Evolutionary conservation across 164 flowering plant species (phyloP).

Genomic region (Aristolochia fimbriata): DNA sequence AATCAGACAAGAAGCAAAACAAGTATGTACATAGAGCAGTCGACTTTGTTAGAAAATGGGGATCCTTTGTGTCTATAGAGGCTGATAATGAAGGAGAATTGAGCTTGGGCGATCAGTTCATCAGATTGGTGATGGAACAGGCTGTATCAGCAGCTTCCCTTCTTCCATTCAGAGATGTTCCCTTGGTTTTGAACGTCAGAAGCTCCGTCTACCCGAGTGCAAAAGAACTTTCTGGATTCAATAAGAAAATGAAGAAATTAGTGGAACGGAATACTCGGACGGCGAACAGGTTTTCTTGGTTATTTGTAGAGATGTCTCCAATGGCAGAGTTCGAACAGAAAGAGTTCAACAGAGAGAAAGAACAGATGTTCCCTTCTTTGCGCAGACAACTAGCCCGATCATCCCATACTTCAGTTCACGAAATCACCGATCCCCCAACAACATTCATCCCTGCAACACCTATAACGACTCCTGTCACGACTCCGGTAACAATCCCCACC

Average conservation of each 20-base stretch:
- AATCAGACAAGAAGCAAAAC: slow-evolving; percentile 9
- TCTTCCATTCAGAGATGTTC: slow-evolving; percentile 18
- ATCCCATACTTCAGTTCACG: slow-evolving; percentile 7
- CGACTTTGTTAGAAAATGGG: slow-evolving; percentile 17
- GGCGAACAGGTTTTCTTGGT: slow-evolving; percentile 9
- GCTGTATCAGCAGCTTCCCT: slow-evolving; percentile 17
- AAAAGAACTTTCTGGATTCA: slow-evolving; percentile 18
- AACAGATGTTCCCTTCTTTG: slow-evolving; percentile 20
- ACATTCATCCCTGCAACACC: slow-evolving; percentile 6
- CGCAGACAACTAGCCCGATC: slow-evolving; percentile 27
- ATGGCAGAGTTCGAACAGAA: slow-evolving; percentile 15
- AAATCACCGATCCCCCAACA: slow-evolving; percentile 6
- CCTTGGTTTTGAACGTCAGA: slow-evolving; percentile 25
- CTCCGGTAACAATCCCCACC: slow-evolving; percentile 5
- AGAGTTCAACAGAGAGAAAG: slow-evolving; percentile 19
- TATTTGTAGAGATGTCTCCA: slow-evolving; percentile 22
- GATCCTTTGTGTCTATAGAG: slow-evolving; percentile 25
- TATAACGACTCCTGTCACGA: slow-evolving; percentile 11
- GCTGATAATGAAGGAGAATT: slow-evolving; percentile 16
- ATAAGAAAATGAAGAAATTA: slow-evolving; percentile 12
- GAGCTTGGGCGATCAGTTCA: slow-evolving; percentile 25
- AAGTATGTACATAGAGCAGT: slow-evolving; percentile 15
- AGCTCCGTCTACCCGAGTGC: slow-evolving; percentile 18
- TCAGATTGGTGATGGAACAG: slow-evolving; percentile 18
- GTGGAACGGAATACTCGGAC: slow-evolving; percentile 11